A percentile compares a stretch with the other conserved stretches of the same genome.
These are phyloP conservation scores for Cladophialophora immunda DNA, from an alignment of 2,329 filamentous ascomycete genomes.

Conservation along the genomic window DNA sequence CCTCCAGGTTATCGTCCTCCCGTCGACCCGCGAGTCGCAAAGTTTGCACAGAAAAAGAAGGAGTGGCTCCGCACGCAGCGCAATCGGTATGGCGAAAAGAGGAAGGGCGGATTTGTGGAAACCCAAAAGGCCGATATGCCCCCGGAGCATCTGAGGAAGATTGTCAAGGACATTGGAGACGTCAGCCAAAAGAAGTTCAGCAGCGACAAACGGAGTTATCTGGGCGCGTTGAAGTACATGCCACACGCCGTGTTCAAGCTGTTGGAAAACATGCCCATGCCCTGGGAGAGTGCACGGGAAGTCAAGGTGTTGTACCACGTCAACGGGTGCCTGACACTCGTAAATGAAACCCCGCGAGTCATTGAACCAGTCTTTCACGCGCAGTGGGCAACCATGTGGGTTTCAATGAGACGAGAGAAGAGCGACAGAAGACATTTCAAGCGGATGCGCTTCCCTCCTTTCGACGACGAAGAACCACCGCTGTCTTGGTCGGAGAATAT, in stretches of 20 bases:
- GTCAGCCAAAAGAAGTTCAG: conserved; percentile 99
- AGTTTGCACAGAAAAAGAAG: conserved; percentile 98
- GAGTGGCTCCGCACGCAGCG: conserved; percentile 95
- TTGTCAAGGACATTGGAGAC: conserved; percentile 97
- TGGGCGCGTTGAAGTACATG: conserved; percentile 99
- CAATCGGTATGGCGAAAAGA: conserved; percentile 94
- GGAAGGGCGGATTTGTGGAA: conserved; percentile 94
- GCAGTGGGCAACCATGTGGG: conserved; percentile 99
- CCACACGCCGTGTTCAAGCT: conserved; percentile 97
- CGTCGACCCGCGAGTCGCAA: conserved; percentile 83
- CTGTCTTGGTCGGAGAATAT: conserved; percentile 99
- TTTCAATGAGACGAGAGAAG: conserved; percentile 97
- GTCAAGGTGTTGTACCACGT: conserved; percentile 99
- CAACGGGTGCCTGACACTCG: conserved; percentile 94
- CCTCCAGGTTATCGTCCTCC: conserved; percentile 85
- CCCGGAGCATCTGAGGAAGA: conserved; percentile 96
- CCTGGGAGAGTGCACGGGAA: conserved; percentile 94
- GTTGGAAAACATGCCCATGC: conserved; percentile 99
- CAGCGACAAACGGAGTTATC: conserved; percentile 96
- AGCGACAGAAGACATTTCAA: conserved; percentile 96
- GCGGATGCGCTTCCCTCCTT: conserved; percentile 97
- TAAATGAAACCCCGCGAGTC: conserved; percentile 95
- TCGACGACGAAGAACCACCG: conserved; percentile 97
- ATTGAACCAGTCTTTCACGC: conserved; percentile 98
- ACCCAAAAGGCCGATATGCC: conserved; percentile 99